phyloP scores from a whole-genome alignment of 78 protist genomes.

The Dictyostelium firmibasis region DNA sequence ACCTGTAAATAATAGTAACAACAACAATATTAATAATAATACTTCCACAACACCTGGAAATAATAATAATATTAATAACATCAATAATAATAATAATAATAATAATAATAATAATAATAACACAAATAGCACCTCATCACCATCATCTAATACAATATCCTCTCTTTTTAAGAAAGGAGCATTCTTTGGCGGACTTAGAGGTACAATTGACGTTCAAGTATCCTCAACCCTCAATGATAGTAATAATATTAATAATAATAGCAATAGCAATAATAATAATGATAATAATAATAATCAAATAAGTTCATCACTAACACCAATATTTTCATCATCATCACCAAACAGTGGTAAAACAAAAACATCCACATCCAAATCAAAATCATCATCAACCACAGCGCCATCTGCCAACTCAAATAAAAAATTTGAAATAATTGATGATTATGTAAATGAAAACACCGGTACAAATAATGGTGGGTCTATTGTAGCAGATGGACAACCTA shows the following conservation, averaged over 20 bases:
- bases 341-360: background rate
- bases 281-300: background rate
- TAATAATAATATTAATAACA: background rate
- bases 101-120: conserved; percentile 3
- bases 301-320: background rate
- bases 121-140: background rate
- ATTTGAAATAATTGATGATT: conserved; percentile 14
- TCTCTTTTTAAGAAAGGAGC: background rate
- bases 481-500: background rate
- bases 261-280: conserved; percentile 1
- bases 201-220: background rate
- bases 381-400: background rate
- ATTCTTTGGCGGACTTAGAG: conserved; percentile 1
- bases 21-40: background rate
- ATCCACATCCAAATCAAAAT: background rate
- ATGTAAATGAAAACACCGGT: background rate
- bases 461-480: conserved; percentile 5
- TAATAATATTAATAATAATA: background rate
- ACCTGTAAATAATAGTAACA: background rate
- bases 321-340: background rate
- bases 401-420: background rate
- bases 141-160: background rate
- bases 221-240: background rate
- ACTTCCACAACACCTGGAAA: background rate
- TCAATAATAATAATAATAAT: no score